Conservation (phyloP, 208 protist species). For the Crithidia mellificae region DNA sequence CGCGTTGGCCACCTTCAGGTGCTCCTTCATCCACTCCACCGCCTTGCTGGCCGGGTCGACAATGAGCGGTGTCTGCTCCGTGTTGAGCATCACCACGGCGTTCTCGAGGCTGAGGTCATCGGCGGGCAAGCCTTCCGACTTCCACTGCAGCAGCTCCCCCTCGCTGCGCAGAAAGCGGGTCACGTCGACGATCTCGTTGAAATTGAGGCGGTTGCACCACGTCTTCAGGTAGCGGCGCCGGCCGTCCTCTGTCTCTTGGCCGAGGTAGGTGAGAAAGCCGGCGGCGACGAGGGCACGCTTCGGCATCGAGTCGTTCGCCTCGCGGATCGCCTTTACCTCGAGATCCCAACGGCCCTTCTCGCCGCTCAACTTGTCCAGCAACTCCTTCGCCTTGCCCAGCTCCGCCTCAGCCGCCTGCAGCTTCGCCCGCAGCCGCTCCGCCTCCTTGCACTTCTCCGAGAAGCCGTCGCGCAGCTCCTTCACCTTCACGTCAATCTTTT, state of each 20-base stretch:
- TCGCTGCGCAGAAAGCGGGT: conserved; percentile 93
- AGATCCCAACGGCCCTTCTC: conserved; percentile 95
- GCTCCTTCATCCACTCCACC: conserved; percentile 89
- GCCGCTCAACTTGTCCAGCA: conserved; percentile 95
- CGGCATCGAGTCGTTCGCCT: conserved; percentile 74
- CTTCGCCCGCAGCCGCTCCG: conserved; percentile 83
- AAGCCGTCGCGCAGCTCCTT: conserved; percentile 82
- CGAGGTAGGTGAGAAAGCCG: conserved; percentile 94
- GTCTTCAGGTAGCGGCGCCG: conserved; percentile 61
- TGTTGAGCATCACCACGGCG: conserved; percentile 93
- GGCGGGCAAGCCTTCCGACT: conserved; percentile 92
- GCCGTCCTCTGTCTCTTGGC: conserved; percentile 80
- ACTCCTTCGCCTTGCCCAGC: conserved; percentile 86
- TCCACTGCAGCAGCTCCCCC: conserved; percentile 94
- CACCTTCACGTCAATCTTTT: conserved; percentile 88
- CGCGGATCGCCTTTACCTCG: conserved; percentile 72
- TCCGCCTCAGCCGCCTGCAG: conserved; percentile 90
- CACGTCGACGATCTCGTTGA: conserved; percentile 47
- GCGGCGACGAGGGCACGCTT: conserved; percentile 86
- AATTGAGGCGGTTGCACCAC: conserved; percentile 80
- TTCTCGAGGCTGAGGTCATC: conserved; percentile 97
- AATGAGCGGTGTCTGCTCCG: conserved; percentile 89
- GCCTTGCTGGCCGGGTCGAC: conserved; percentile 96
- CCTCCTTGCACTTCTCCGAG: conserved; percentile 93
- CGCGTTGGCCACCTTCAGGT: conserved; percentile 75